A percentile compares a stretch with the other conserved stretches of the same genome.
These are phyloP conservation scores for Hypoxylon sp. DNA, from an alignment of 2,329 filamentous ascomycete genomes.

Conservation along the genomic window DNA sequence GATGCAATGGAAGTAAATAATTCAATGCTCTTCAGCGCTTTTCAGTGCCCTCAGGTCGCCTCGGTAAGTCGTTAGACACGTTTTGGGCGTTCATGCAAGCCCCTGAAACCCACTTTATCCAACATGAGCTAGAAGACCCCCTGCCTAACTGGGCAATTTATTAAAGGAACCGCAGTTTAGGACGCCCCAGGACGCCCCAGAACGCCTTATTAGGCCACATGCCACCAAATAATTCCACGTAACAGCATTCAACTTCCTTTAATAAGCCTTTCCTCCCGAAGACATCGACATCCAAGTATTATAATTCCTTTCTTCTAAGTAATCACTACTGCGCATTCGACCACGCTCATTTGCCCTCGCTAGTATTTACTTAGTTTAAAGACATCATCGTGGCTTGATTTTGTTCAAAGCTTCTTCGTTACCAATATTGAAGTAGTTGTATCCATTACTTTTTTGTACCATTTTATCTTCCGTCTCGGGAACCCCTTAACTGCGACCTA, in stretches of 20 bases:
- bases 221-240: slow-evolving; percentile 35
- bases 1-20: neutral
- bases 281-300: slow-evolving; percentile 22
- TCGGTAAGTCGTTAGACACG: slow-evolving; percentile 42
- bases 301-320: slow-evolving; percentile 24
- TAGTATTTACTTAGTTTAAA: slow-evolving; percentile 27
- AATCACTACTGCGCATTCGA: slow-evolving; percentile 12
- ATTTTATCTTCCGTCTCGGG: slow-evolving; percentile 34
- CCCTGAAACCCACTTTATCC: slow-evolving; percentile 41
- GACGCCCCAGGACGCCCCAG: neutral
- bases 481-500: slow-evolving; percentile 26
- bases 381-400: slow-evolving; percentile 9
- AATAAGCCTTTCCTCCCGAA: slow-evolving; percentile 17
- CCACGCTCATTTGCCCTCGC: slow-evolving; percentile 22
- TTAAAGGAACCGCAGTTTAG: slow-evolving; percentile 43
- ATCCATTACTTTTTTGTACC: slow-evolving; percentile 4
- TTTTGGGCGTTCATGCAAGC: slow-evolving; percentile 43
- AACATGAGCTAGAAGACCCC: slow-evolving; percentile 31
- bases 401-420: slow-evolving; percentile 9
- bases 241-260: slow-evolving; percentile 17
- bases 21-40: neutral
- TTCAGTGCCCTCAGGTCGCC: slow-evolving; percentile 31
- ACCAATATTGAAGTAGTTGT: slow-evolving; percentile 14
- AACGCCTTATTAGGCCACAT: slow-evolving; percentile 39
- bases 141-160: slow-evolving; percentile 42